Evolutionary conservation across 129 eudicot species (phyloP).

Genomic region (Sambucus nigra): DNA sequence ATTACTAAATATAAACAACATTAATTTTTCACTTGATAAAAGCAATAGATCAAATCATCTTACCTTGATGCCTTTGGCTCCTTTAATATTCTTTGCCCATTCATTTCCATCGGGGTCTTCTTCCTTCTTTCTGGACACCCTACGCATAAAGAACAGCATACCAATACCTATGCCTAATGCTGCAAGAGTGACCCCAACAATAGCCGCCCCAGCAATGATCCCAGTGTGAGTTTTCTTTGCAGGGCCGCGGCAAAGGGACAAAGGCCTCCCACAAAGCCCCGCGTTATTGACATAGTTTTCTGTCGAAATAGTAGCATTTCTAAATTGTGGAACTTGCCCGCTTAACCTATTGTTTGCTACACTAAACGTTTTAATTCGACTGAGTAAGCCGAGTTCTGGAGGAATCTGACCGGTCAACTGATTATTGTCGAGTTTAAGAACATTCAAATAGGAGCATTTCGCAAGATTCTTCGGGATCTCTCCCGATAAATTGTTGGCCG

Average conservation of each 20-base stretch:
- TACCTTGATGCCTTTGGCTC: conserved; percentile 13
- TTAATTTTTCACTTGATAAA: neutral
- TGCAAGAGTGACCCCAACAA: conserved; percentile 21
- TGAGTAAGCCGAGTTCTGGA: neutral
- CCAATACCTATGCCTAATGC: conserved; percentile 8
- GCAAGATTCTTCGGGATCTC: conserved; percentile 9
- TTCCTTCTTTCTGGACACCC: conserved; percentile 16
- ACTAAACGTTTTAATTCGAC: conserved; percentile 20
- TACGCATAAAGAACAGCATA: conserved; percentile 14
- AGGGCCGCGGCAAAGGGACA: conserved; percentile 8
- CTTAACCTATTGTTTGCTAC: conserved; percentile 21
- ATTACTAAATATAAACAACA: neutral
- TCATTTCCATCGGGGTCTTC: conserved; percentile 13
- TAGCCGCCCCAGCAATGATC: conserved; percentile 17
- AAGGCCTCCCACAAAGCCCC: conserved; percentile 35
- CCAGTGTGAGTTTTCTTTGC: conserved; percentile 7
- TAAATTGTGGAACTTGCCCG: conserved; percentile 16
- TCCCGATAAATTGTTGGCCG: conserved; percentile 29
- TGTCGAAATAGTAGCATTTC: neutral
- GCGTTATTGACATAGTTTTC: conserved; percentile 26
- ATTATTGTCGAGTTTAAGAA: conserved; percentile 29
- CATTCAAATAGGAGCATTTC: conserved; percentile 9
- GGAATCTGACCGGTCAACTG: conserved; percentile 30
- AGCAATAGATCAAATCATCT: neutral
- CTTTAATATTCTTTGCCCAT: conserved; percentile 15